Conservation (phyloP, 2,329 filamentous ascomycete species). For the Elsinoe australis region DNA sequence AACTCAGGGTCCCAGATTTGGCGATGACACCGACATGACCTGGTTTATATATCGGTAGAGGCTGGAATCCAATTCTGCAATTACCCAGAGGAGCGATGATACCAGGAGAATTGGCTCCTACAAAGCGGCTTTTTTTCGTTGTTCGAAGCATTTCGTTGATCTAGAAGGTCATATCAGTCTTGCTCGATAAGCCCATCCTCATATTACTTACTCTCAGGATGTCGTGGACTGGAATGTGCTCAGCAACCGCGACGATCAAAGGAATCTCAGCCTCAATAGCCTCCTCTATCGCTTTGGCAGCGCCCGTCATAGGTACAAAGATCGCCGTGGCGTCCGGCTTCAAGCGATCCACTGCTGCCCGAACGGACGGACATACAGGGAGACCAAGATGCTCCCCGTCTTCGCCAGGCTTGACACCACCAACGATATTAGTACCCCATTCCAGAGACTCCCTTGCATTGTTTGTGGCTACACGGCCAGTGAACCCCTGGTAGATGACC, state of each 20-base stretch:
- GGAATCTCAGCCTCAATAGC: slow-evolving; percentile 73
- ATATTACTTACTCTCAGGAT: slow-evolving; percentile 55
- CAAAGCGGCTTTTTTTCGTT: slow-evolving; percentile 51
- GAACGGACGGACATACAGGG: slow-evolving; percentile 62
- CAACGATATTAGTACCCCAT: slow-evolving; percentile 75
- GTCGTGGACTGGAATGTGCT: slow-evolving; percentile 72
- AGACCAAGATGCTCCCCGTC: slow-evolving; percentile 64
- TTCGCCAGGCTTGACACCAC: slow-evolving; percentile 65
- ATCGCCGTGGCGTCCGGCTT: slow-evolving; percentile 73
- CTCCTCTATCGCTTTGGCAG: slow-evolving; percentile 66
- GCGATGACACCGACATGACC: slow-evolving; percentile 67
- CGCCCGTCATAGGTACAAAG: slow-evolving; percentile 69
- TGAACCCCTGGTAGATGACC: slow-evolving; percentile 66
- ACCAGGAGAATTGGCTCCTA: slow-evolving; percentile 74
- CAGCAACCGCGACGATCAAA: slow-evolving; percentile 69
- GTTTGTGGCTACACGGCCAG: slow-evolving; percentile 60
- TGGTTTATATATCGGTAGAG: slow-evolving; percentile 61
- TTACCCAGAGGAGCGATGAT: slow-evolving; percentile 63
- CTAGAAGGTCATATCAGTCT: slow-evolving; percentile 2
- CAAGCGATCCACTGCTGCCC: slow-evolving; percentile 59
- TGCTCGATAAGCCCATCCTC: not conserved
- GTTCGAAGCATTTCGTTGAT: slow-evolving; percentile 13
- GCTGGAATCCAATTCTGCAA: slow-evolving; percentile 70
- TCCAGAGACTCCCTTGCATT: slow-evolving; percentile 69
- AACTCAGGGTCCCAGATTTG: slow-evolving; percentile 74